A percentile compares a stretch with the other conserved stretches of the same genome.
Evolutionary conservation across 306 rosid genomes (phyloP).

Genomic region (Ochetophila trinervis): DNA sequence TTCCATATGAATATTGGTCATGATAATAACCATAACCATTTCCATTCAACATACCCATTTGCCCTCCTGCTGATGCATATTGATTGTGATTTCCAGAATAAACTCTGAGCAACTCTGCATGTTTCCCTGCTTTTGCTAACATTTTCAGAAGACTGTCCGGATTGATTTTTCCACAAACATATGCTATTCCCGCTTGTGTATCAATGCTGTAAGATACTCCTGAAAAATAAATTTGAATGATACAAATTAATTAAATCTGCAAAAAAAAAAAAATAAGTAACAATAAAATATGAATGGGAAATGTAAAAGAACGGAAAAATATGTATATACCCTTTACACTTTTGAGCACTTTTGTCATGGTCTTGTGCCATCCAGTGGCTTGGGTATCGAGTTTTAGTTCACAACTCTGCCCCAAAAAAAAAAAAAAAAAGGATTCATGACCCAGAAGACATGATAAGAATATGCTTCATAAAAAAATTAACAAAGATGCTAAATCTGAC

Average conservation of each 20-base stretch:
- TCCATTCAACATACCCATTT: too few species aligned
- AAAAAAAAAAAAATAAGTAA: neutral
- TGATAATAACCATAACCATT: neutral
- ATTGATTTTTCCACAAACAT: slow-evolving; percentile 8
- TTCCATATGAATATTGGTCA: neutral
- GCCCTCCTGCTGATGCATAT: neutral
- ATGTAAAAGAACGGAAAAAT: neutral
- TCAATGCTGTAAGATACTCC: slow-evolving; percentile 28
- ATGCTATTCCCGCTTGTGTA: slow-evolving; percentile 3
- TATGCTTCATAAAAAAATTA: neutral
- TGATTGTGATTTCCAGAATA: slow-evolving; percentile 11
- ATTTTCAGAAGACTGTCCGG: neutral
- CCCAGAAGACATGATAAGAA: neutral
- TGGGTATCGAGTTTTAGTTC: slow-evolving; percentile 23
- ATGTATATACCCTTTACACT: slow-evolving; percentile 14
- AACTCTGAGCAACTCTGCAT: slow-evolving; percentile 12
- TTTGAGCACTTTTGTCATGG: slow-evolving; percentile 21
- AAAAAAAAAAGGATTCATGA: too few species aligned
- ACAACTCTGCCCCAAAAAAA: slow-evolving; percentile 27
- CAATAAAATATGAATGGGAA: too few species aligned
- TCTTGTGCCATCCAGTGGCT: slow-evolving; percentile 26
- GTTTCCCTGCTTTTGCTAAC: slow-evolving; percentile 27
- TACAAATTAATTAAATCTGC: neutral
- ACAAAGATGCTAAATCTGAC: neutral
- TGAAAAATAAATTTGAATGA: neutral